Evolutionary conservation across 148 eudicot genomes (phyloP).

Genomic region (Vaccinium vitisidaea): DNA sequence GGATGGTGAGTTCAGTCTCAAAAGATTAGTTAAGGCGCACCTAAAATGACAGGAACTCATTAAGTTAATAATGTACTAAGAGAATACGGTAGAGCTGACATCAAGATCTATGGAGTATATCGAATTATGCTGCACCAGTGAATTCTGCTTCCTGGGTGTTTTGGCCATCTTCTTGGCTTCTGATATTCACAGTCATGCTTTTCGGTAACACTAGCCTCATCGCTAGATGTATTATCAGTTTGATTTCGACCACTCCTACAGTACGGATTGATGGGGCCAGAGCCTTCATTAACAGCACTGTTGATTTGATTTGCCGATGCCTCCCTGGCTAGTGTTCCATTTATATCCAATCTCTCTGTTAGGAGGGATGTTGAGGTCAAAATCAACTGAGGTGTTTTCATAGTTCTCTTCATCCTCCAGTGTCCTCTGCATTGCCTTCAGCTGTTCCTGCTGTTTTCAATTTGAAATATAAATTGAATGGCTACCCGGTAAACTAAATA

Average conservation of each 20-base stretch:
- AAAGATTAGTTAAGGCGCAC: too few relatives aligned
- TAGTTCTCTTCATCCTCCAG: slow-evolving; percentile 91
- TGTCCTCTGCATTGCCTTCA: slow-evolving; percentile 90
- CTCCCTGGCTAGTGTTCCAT: slow-evolving; percentile 25
- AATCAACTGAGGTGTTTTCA: slow-evolving; percentile 58
- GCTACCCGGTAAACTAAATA: not conserved
- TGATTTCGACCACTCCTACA: slow-evolving; percentile 33
- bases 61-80: too few relatives aligned
- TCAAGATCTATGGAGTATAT: not conserved
- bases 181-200: slow-evolving; percentile 72
- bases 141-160: slow-evolving; percentile 87
- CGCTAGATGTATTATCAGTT: slow-evolving; percentile 45
- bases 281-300: slow-evolving; percentile 30
- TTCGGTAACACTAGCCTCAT: slow-evolving; percentile 77
- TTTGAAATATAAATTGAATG: not conserved
- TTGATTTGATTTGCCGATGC: slow-evolving; percentile 33
- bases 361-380: slow-evolving; percentile 35
- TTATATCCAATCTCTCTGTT: slow-evolving; percentile 25
- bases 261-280: slow-evolving; percentile 35
- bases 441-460: slow-evolving; percentile 86
- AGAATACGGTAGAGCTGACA: not conserved
- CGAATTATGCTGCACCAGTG: slow-evolving; percentile 22
- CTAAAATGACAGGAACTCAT: too few relatives aligned
- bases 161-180: slow-evolving; percentile 50
- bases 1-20: too few relatives aligned